Conservation (phyloP, 2,329 filamentous ascomycete genomes). For the Phaeosphaeria sp. region DNA sequence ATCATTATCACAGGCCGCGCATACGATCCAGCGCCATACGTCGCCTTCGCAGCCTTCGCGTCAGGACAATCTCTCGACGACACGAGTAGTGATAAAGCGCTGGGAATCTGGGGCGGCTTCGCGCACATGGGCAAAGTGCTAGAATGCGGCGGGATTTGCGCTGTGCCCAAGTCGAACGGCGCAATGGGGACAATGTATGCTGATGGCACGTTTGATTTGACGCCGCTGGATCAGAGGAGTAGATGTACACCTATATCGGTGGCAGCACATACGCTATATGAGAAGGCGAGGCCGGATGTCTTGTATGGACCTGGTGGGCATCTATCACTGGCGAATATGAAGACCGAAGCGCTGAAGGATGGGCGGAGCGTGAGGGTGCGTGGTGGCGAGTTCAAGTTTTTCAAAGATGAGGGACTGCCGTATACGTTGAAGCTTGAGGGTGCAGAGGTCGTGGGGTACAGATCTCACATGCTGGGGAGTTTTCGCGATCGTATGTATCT, state of each 20-base stretch:
- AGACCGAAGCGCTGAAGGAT: conserved; percentile 53
- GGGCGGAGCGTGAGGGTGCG: conserved; percentile 49
- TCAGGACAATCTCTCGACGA: conserved; percentile 4
- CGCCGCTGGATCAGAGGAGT: conserved; percentile 48
- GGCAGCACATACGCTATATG: conserved; percentile 62
- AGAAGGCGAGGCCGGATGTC: conserved; percentile 61
- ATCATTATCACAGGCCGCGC: conserved; percentile 57
- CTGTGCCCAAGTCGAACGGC: conserved; percentile 55
- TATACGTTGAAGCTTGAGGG: conserved; percentile 61
- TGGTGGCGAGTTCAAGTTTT: conserved; percentile 43
- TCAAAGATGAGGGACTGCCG: conserved; percentile 24
- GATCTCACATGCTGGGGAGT: conserved; percentile 56
- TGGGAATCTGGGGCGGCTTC: conserved; percentile 21
- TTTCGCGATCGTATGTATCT: conserved; percentile 48
- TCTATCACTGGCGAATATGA: conserved; percentile 51
- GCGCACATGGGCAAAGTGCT: conserved; percentile 64
- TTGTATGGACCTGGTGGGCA: conserved; percentile 59
- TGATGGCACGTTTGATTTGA: conserved; percentile 58
- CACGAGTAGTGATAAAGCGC: conserved; percentile 6
- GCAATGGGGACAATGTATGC: conserved; percentile 52
- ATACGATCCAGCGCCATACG: conserved; percentile 33
- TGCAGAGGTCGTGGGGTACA: conserved; percentile 52
- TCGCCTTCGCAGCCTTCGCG: conserved; percentile 24
- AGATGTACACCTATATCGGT: conserved; percentile 59
- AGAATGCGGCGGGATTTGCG: conserved; percentile 60